phyloP scores from a whole-genome alignment of 495 filamentous ascomycete genomes.

The Talaromyces nanjingensis region DNA sequence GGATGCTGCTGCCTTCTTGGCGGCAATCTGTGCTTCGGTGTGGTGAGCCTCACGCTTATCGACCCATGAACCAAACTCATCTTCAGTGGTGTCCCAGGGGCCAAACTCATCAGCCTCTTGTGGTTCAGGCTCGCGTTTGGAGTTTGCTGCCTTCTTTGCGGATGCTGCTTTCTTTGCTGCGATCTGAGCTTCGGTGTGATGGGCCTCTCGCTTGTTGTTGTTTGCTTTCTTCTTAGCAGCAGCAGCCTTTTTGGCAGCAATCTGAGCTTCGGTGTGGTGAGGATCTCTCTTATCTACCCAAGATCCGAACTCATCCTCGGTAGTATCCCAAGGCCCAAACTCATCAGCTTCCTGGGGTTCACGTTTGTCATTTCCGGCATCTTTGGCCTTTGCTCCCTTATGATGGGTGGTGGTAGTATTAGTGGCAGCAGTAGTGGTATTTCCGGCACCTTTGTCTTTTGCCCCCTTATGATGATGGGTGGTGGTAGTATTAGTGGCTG shows the following conservation, averaged over 20 bases:
- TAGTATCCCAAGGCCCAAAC: not conserved
- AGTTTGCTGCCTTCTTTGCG: not conserved
- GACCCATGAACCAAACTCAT: slow-evolving; percentile 6
- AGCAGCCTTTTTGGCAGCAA: slow-evolving; percentile 5
- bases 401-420: not conserved
- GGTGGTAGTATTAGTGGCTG: not conserved
- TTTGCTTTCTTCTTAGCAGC: not conserved
- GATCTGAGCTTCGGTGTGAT: not conserved
- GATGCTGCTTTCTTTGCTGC: not conserved
- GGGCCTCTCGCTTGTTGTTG: not conserved
- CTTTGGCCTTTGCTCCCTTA: not conserved
- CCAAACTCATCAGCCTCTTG: not conserved
- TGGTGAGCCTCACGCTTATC: not conserved
- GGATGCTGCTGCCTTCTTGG: not conserved
- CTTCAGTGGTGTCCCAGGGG: too few relatives aligned
- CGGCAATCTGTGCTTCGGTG: slow-evolving; percentile 1
- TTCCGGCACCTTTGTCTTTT: not conserved
- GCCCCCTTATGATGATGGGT: not conserved
- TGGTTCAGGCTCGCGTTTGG: not conserved
- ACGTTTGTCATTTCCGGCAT: not conserved
- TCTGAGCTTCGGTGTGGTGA: slow-evolving; percentile 5
- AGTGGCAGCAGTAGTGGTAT: too few relatives aligned
- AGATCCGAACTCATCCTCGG: slow-evolving; percentile 7
- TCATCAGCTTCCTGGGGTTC: not conserved
- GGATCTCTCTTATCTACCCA: slow-evolving; percentile 4